phyloP scores from a whole-genome alignment of 179 eudicot genomes.

The Gypsophila paniculata region DNA sequence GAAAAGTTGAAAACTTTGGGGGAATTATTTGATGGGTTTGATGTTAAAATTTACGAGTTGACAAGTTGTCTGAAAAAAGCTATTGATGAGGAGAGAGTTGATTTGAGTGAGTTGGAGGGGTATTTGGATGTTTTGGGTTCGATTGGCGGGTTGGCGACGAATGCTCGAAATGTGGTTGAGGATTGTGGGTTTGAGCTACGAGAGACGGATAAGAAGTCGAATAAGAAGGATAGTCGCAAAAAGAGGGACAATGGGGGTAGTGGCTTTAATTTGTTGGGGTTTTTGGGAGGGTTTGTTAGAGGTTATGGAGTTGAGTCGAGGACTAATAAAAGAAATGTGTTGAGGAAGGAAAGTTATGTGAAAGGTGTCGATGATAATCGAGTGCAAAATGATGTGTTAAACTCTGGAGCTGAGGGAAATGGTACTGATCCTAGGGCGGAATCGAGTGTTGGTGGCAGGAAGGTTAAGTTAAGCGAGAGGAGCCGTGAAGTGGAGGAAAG shows the following conservation, averaged over 20 bases:
- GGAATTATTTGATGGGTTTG: slow-evolving; percentile 46
- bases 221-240: slow-evolving; percentile 32
- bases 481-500: slow-evolving; percentile 26
- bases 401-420: slow-evolving; percentile 27
- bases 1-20: slow-evolving; percentile 48
- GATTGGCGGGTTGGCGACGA: slow-evolving; percentile 30
- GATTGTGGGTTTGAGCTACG: slow-evolving; percentile 37
- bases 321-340: slow-evolving; percentile 33
- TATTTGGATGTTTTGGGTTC: slow-evolving; percentile 50
- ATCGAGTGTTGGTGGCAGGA: slow-evolving; percentile 17
- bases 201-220: slow-evolving; percentile 36
- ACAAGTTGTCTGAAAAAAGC: slow-evolving; percentile 44
- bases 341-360: slow-evolving; percentile 28
- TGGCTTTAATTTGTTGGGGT: slow-evolving; percentile 41
- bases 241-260: slow-evolving; percentile 40
- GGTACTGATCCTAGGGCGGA: slow-evolving; percentile 16
- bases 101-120: slow-evolving; percentile 54
- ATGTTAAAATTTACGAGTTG: slow-evolving; percentile 42
- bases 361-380: slow-evolving; percentile 30
- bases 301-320: slow-evolving; percentile 30
- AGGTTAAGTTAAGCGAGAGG: slow-evolving; percentile 15
- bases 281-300: slow-evolving; percentile 34
- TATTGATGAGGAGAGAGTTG: slow-evolving; percentile 48
- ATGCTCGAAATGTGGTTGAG: slow-evolving; percentile 49
- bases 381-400: slow-evolving; percentile 24